Base-by-base conservation (phyloP, 176 grass and related monocot genomes). In the Oryza australiensis region DNA sequence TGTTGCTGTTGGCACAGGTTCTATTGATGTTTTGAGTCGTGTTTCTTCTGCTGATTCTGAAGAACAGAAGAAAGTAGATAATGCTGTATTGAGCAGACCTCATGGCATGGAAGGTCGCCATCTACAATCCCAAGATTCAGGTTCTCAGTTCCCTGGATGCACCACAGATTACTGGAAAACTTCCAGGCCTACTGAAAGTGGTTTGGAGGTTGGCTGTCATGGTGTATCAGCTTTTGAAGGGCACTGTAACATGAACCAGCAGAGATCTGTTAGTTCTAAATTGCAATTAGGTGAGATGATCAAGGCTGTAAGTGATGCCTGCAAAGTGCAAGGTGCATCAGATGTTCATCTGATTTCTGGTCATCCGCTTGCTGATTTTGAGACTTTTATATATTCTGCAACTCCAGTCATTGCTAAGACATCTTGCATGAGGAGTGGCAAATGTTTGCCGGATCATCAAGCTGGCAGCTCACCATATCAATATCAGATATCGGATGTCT, bases 331-430 rank as follows among this genome's bases (percentile, higher is more conserved):
- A 43, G 62, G 14, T 60, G 33, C 9, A 62, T 34, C 78, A 64
- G 26, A 46, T 79, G 62, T 59, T 72, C 70, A 53, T 41, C 14
- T 83, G 34, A 26, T 62, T 16, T 55, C 32, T 84, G 81, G 70
- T 18, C 37, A 63, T 62, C 43, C 60, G n/a, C 28, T 88, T 77
- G 81, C 89, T 26, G 66, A 84, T 40, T 80, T 87, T 68, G 85
- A 87, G 12, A 76, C 20, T 5, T 87, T 91, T 84, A 45, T 91
- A 84, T 45, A 72, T 73, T 77, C 84, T 28, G 76, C 85, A 14
- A 84, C 85, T 26, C 89, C 89, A 37, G 84, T 87, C 63, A 87
- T 91, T 76, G 76, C 9, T 13, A 66, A 60, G 45, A 60, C 67
- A 71, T 46, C 64, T 76, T 37, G 26, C 22, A 73, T 35, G 63